A percentile compares a stretch with the other conserved stretches of the same genome.
Evolutionary conservation across 495 filamentous ascomycete genomes (phyloP).

Genomic region (Tuber indicum): DNA sequence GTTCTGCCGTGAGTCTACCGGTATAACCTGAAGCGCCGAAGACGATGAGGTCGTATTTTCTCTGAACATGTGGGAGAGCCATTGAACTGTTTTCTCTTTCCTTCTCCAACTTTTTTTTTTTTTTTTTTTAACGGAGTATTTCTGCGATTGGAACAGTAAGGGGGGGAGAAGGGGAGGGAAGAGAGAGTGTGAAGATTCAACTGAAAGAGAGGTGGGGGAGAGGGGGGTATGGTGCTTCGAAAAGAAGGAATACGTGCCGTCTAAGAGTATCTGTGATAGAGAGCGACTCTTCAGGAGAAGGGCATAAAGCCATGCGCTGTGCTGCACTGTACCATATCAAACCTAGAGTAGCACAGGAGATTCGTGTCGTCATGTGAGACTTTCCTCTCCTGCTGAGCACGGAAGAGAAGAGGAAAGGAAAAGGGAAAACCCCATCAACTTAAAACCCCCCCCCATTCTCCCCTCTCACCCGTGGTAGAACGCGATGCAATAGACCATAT

Average conservation of each 20-base stretch:
- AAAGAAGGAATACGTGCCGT: neutral
- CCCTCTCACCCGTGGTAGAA: neutral
- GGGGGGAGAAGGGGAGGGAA: neutral
- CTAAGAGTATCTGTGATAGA: neutral
- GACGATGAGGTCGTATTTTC: constrained; percentile 75
- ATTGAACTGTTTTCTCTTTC: constrained; percentile 15
- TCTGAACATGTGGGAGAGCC: constrained; percentile 33
- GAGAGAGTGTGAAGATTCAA: neutral
- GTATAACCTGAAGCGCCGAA: constrained; percentile 87
- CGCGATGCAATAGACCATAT: neutral
- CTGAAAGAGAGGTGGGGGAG: neutral
- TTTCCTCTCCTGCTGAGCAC: neutral
- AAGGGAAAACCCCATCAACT: neutral
- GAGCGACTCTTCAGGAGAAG: neutral
- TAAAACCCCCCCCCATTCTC: neutral
- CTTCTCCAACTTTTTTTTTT: neutral
- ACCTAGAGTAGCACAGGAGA: neutral
- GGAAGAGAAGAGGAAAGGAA: neutral
- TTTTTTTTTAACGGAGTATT: constrained; percentile 10
- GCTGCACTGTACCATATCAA: neutral
- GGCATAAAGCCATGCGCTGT: neutral
- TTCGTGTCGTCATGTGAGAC: constrained; percentile 1
- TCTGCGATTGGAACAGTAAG: neutral
- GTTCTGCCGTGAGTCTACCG: constrained; percentile 67
- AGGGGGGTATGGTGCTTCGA: neutral